Base-by-base conservation (phyloP, 208 protist species). In the Leishmania mexicana region DNA sequence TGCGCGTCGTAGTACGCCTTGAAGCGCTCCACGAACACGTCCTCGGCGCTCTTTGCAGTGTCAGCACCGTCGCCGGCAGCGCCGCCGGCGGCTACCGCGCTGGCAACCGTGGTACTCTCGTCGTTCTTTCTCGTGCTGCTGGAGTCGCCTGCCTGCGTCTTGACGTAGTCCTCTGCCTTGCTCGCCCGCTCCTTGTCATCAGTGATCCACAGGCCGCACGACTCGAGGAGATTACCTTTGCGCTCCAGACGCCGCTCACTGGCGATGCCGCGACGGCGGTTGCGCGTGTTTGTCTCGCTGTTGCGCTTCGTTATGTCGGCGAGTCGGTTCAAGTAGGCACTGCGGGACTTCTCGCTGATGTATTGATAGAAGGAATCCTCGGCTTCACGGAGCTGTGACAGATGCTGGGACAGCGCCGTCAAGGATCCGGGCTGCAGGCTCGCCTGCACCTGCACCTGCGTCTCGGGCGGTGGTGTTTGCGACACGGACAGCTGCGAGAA, bases 151-250 rank as follows among this genome's bases (percentile, higher is more conserved):
- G 70, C 62, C 35, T 81, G 62, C 5, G 74, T 81, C 64, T 86
- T 88, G 71, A 90, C 87, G 84, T 93, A 96, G 68, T 83, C 83
- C 51, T 80, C 83, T 4, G 88, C 88, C 70, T 92, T 88, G 67
- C 89, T 84, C 49, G 88, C 90, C 15, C 92, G 92, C 76, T 85
- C 58, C 75, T 89, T 80, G 76, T 94, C 91, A 76, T 94, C 89
- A 5, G 89, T 89, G 28, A 94, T 87, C 91, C 91, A 94, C 62
- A 94, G 79, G n/a, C 91, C 91, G 45, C 89, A 81, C 11, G 89
- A 93, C 86, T 93, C 91, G n/a, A 93, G 67, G 7, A 94, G 72
- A 57, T 94, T 94, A 62, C 87, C 89, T 54, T 88, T 91, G 1
- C 89, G 83, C 82, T 90, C 85, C 53, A 93, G 77, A 17, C 85